A percentile compares a stretch with the other conserved stretches of the same genome.
Evolutionary conservation across 352 stramenopile genomes (phyloP).

Genomic region (Phytophthora boehmeriae): DNA sequence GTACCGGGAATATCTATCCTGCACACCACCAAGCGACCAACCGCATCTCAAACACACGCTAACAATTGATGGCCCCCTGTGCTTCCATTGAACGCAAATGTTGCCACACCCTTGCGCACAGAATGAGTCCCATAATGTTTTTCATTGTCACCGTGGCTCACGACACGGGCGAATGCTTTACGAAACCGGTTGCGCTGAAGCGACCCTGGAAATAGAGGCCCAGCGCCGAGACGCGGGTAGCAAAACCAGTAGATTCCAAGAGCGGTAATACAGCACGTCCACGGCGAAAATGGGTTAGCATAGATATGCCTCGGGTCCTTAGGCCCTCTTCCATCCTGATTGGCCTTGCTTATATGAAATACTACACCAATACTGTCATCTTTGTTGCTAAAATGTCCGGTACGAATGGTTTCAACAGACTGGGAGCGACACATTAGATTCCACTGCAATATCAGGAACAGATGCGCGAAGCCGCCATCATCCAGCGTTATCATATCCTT

Average conservation of each 20-base stretch:
- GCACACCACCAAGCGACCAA: too few species aligned
- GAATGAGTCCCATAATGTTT: conserved; percentile 14
- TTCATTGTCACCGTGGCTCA: not conserved
- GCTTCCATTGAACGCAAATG: conserved; percentile 11
- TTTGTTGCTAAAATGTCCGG: not conserved
- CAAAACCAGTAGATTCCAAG: too few species aligned
- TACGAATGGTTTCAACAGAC: not conserved
- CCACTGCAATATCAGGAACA: not conserved
- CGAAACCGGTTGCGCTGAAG: conserved; percentile 13
- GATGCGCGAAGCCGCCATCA: not conserved
- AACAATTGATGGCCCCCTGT: too few species aligned
- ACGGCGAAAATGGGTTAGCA: not conserved
- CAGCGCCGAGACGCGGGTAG: too few species aligned
- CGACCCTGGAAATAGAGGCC: too few species aligned
- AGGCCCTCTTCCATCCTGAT: not conserved
- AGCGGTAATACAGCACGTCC: too few species aligned
- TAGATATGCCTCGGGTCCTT: not conserved
- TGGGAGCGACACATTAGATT: not conserved
- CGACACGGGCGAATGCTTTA: not conserved
- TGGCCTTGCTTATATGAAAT: too few species aligned
- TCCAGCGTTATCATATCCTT: too few species aligned
- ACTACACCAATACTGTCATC: not conserved
- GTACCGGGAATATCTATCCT: too few species aligned
- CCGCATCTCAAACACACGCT: too few species aligned
- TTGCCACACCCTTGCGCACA: conserved; percentile 4